Evolutionary conservation across 768 basidiomycete genomes (phyloP).

Genomic region (Crucibulum laeve): DNA sequence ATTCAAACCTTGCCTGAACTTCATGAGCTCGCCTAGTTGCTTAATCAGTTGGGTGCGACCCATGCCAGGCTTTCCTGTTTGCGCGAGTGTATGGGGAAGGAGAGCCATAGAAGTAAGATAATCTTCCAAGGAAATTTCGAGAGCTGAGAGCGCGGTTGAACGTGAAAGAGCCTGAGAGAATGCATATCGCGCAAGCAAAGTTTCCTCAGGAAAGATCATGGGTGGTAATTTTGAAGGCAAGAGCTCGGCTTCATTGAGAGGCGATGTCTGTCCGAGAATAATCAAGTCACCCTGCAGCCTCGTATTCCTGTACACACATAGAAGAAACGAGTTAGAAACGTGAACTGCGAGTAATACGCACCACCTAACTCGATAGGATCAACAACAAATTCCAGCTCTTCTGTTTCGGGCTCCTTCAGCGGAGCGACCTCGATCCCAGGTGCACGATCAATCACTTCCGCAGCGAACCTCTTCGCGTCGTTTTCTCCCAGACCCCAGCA

Average conservation of each 20-base stretch:
- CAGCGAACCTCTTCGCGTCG: slow-evolving; percentile 66
- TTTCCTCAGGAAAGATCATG: slow-evolving; percentile 60
- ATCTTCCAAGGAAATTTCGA: slow-evolving; percentile 81
- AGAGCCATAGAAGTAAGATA: slow-evolving; percentile 81
- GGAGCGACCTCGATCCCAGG: slow-evolving; percentile 58
- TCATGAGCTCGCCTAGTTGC: slow-evolving; percentile 89
- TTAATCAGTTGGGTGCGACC: slow-evolving; percentile 80
- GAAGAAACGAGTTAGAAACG: slow-evolving; percentile 9
- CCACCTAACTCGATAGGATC: slow-evolving; percentile 80
- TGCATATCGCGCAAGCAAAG: slow-evolving; percentile 83
- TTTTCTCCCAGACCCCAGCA: slow-evolving; percentile 84
- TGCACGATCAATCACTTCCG: slow-evolving; percentile 51
- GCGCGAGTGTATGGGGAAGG: slow-evolving; percentile 70
- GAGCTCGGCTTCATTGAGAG: slow-evolving; percentile 49
- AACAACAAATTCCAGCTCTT: slow-evolving; percentile 89
- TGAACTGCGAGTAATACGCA: slow-evolving; percentile 14
- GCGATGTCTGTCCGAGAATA: slow-evolving; percentile 70
- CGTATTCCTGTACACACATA: slow-evolving; percentile 59
- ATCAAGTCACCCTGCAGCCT: slow-evolving; percentile 90
- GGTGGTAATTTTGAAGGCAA: slow-evolving; percentile 40
- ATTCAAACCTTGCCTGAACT: slow-evolving; percentile 88
- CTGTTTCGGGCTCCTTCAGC: slow-evolving; percentile 71
- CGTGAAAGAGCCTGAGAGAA: slow-evolving; percentile 89
- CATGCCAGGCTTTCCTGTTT: slow-evolving; percentile 82
- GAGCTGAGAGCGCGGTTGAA: slow-evolving; percentile 79